Base-by-base conservation (phyloP, 805 yeast species). In the Ogataea corticis region DNA sequence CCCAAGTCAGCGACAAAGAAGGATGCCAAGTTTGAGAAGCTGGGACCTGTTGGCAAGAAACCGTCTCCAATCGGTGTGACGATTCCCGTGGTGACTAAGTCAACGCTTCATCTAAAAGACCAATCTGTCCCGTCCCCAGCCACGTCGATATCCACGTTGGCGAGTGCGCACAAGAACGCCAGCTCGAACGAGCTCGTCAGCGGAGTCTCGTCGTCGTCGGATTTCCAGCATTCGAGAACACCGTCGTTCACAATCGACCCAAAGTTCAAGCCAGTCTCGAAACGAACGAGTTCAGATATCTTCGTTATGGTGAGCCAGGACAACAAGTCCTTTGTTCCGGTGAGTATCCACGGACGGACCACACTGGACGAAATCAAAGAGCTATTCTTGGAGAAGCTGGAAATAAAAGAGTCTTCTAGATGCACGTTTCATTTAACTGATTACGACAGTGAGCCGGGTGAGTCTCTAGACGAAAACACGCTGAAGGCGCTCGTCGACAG, bases 261-360 rank as follows among this genome's bases (percentile, higher is more conserved):
- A 25, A 70, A 65, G 50, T 73, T 54, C 47, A 67, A 59, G 52
- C 83, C 71, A 17, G 58, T 57, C 41, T 68, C 64, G 42, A 62
- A 52, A 44, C 16, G 34, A 9, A 28, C 31, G 6, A 28, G 11
- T 13, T 63, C 63, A 3, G 68, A 68, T 32, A 57, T 56, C 11
- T 71, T 65, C 49, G 66, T 87, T 3, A 65, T 90, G 40, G 77
- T 79, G 0, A 84, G 96, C 0, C 63, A 66, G n/a, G 91, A 91
- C 59, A 83, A 83, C 52, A 55, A 54, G 13, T 66, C 63, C 12
- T 91, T 79, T 59, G 64, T 66, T 9, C 76, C 87, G 0, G 62
- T 87, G 2, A 68, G 76, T 33, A 59, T 72, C 13, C 65, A 65
- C 5, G 41, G 52, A 16, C 49, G 65, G 17, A 50, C 53, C 1